Evolutionary conservation across 2,329 filamentous ascomycete genomes (phyloP), one percentile per base, ranked within the genome.

Genomic region (Orbilia oligospora): DNA sequence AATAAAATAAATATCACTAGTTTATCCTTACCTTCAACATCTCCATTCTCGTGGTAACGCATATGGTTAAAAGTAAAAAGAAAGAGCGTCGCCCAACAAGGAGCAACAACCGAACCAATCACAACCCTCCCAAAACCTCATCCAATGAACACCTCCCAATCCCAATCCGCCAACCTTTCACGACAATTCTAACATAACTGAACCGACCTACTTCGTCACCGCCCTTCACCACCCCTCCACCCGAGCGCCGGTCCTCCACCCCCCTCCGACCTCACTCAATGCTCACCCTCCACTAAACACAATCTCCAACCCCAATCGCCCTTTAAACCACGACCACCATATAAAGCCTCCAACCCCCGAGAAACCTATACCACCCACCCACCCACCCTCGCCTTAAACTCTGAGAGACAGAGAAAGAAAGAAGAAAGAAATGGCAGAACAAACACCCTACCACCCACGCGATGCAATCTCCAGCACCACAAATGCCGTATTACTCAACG

Each of bases 371-470:
- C 27, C 6, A 30, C 27, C 27, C 27, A 3, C 6, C 27, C 6
- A 5, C n/a, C n/a, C n/a, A n/a, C n/a, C n/a, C n/a, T n/a, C n/a
- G n/a, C n/a, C n/a, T n/a, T n/a, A n/a, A n/a, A n/a, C n/a, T n/a
- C n/a, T n/a, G n/a, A n/a, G n/a, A n/a, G n/a, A n/a, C n/a, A 16
- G 8, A 49, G 20, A 14, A 22, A 10, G 10, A 10, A 22, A 49
- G 12, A 49, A 14, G 46, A 24, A 33, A 36, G 38, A 20, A 22
- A 61, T 61, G 56, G 18, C 56, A 14, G 85, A 86, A 77, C 84
- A 86, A 77, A 81, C 84, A 80, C 27, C 27, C 27, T 97, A 91
- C 85, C 89, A 92, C 81, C 90, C 91, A 61, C 89, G 91, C 10
- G 67, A 77, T 18, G 73, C 73, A 12, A 33, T 77, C 41, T 33